Conservation (phyloP, 2,329 filamentous ascomycete genomes). For the Colletotrichum salicis region DNA sequence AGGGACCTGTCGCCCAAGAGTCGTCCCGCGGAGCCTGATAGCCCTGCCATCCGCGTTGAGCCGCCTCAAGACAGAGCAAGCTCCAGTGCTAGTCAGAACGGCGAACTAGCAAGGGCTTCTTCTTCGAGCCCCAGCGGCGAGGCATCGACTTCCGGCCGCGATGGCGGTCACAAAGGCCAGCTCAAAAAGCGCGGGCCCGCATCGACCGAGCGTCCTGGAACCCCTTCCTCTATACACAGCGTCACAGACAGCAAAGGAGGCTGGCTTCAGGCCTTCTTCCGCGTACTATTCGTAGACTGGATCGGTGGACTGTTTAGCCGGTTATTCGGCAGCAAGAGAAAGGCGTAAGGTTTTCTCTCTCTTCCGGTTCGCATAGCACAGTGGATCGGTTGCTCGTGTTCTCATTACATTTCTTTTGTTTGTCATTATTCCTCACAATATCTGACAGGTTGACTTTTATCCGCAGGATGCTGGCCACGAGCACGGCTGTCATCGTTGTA, state of each 20-base stretch:
- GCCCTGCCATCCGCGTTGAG: slow-evolving; percentile 18
- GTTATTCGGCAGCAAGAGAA: slow-evolving; percentile 35
- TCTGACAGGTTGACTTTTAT: slow-evolving; percentile 36
- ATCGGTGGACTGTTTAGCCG: slow-evolving; percentile 47
- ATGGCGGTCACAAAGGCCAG: slow-evolving; percentile 21
- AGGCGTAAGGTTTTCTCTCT: slow-evolving; percentile 34
- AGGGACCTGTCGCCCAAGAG: slow-evolving; percentile 10
- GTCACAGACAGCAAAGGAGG: slow-evolving; percentile 38
- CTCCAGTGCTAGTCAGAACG: slow-evolving; percentile 4
- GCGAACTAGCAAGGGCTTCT: neutral
- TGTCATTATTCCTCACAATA: slow-evolving; percentile 26
- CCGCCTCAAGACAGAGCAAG: slow-evolving; percentile 21
- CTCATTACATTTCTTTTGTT: slow-evolving; percentile 1
- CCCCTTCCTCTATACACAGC: slow-evolving; percentile 38
- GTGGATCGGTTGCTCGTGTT: neutral
- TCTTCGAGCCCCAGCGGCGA: neutral
- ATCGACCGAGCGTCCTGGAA: slow-evolving; percentile 31
- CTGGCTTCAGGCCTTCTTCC: slow-evolving; percentile 50
- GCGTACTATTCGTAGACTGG: slow-evolving; percentile 51
- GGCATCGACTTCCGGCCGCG: slow-evolving; percentile 7
- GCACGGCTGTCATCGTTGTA: slow-evolving; percentile 32
- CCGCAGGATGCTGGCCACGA: slow-evolving; percentile 33
- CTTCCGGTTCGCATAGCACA: slow-evolving; percentile 10
- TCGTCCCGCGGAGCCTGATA: neutral
- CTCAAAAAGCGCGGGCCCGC: slow-evolving; percentile 35